Percentiles rank a stretch among this genome's conserved stretches.
These are phyloP conservation scores for Cryptosporidium xiaoi DNA, from an alignment of 169 alveolate genomes.

Conservation along the genomic window DNA sequence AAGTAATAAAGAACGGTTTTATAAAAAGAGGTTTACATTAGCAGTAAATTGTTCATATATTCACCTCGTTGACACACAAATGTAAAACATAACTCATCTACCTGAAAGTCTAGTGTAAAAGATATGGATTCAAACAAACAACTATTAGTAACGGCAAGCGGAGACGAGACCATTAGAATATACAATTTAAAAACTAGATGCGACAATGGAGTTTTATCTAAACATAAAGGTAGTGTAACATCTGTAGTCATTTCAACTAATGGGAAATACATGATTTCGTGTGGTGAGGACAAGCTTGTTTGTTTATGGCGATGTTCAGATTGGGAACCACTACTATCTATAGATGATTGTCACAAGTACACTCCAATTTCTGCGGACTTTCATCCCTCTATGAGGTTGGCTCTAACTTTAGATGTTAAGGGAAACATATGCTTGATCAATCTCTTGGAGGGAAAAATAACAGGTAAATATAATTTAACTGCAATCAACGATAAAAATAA, in stretches of 20 bases:
- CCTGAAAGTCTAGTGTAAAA: slow-evolving; percentile 18
- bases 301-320: slow-evolving; percentile 52
- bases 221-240: slow-evolving; percentile 43
- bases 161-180: slow-evolving; percentile 55
- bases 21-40: background rate
- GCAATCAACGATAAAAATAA: background rate
- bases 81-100: background rate
- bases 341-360: slow-evolving; percentile 3
- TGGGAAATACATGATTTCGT: slow-evolving; percentile 35
- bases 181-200: slow-evolving; percentile 62
- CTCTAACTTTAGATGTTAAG: slow-evolving; percentile 37
- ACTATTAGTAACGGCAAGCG: slow-evolving; percentile 40
- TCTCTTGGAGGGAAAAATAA: slow-evolving; percentile 12
- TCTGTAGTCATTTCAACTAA: slow-evolving; percentile 13
- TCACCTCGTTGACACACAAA: background rate
- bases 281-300: slow-evolving; percentile 54
- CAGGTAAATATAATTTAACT: slow-evolving; percentile 1
- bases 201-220: slow-evolving; percentile 42
- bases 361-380: slow-evolving; percentile 56
- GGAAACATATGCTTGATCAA: slow-evolving; percentile 30
- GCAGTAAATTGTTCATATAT: background rate
- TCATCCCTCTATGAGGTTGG: slow-evolving; percentile 58
- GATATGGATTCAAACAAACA: slow-evolving; percentile 26
- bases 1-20: too few species aligned
- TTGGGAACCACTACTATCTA: slow-evolving; percentile 38